Conservation (phyloP, 208 protist genomes). For the Entamoeba nuttalli region DNA sequence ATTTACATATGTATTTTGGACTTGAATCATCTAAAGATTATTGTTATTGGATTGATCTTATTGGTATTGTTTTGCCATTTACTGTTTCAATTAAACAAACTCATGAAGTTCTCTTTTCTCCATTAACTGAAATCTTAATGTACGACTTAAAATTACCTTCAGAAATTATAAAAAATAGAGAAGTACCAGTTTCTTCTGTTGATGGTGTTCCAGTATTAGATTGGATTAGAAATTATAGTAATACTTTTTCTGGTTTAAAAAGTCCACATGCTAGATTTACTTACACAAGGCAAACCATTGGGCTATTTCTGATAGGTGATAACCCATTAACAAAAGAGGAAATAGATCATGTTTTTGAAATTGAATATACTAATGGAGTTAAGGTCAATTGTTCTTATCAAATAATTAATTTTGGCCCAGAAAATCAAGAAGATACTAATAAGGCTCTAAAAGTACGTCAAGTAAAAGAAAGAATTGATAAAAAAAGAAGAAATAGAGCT, state of each 20-base stretch:
- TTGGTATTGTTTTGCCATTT: not conserved
- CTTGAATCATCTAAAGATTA: not conserved
- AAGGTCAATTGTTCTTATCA: not conserved
- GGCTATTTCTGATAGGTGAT: not conserved
- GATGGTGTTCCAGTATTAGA: not conserved
- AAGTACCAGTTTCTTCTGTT: not conserved
- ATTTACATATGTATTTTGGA: not conserved
- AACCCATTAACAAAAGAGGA: not conserved
- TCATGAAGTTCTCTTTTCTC: not conserved
- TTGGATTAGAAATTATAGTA: not conserved
- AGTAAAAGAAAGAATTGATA: too few relatives aligned
- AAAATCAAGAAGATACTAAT: not conserved
- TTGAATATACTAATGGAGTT: not conserved
- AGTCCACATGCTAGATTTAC: not conserved
- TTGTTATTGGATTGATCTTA: not conserved
- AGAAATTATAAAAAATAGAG: not conserved
- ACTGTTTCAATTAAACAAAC: not conserved
- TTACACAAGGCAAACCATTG: not conserved
- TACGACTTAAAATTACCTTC: not conserved
- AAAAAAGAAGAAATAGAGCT: too few relatives aligned
- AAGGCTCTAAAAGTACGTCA: too few relatives aligned
- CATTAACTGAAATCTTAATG: not conserved
- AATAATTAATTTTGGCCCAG: not conserved
- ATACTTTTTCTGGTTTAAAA: not conserved
- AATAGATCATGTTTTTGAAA: not conserved